phyloP scores from a whole-genome alignment of 371 early-diverging fungal genomes.

The Lichtheimia corymbifera region DNA sequence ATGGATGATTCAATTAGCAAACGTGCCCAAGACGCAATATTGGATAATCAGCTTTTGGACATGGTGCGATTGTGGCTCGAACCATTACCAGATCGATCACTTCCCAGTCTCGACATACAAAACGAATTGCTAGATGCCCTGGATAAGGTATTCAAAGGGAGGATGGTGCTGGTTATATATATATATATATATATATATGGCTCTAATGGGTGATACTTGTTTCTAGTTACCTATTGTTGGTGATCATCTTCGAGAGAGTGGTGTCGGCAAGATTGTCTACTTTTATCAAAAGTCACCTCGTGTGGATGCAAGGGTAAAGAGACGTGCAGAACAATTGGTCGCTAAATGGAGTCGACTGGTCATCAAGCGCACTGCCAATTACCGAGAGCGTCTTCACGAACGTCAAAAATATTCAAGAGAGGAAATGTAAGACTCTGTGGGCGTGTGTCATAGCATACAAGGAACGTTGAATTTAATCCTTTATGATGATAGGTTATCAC shows the following conservation, averaged over 20 bases:
- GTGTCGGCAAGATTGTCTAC: slow-evolving; percentile 90
- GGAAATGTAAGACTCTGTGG: slow-evolving; percentile 34
- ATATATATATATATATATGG: background rate
- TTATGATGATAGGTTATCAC: slow-evolving; percentile 17
- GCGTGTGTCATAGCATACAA: background rate
- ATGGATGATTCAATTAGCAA: slow-evolving; percentile 31
- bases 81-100: slow-evolving; percentile 92
- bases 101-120: slow-evolving; percentile 94
- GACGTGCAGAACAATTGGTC: slow-evolving; percentile 79
- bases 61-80: slow-evolving; percentile 94
- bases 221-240: slow-evolving; percentile 76
- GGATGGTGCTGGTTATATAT: background rate
- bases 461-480: background rate
- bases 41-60: slow-evolving; percentile 89
- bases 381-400: slow-evolving; percentile 63
- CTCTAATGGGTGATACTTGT: background rate
- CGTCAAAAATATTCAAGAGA: slow-evolving; percentile 41
- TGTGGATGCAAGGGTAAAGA: slow-evolving; percentile 71
- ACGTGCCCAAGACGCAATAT: slow-evolving; percentile 65
- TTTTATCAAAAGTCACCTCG: slow-evolving; percentile 94
- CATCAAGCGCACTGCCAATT: slow-evolving; percentile 76
- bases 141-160: slow-evolving; percentile 48
- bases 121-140: slow-evolving; percentile 79
- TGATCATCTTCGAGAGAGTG: slow-evolving; percentile 86
- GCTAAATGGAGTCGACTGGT: slow-evolving; percentile 91